Percentiles rank a stretch among this genome's conserved stretches.
Conservation (phyloP, 306 rosid species). For the Mimosa bimucronata region DNA sequence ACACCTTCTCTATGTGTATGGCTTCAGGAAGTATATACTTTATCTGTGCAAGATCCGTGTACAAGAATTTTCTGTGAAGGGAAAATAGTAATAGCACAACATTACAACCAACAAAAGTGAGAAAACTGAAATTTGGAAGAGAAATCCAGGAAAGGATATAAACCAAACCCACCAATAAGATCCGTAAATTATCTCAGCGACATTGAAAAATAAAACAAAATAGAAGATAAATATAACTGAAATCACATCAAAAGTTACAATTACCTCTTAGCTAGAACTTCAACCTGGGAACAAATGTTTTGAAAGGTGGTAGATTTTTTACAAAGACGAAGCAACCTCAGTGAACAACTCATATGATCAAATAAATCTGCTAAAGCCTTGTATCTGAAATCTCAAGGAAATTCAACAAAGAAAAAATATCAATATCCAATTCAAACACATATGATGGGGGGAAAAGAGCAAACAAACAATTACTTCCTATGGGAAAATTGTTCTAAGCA, state of each 20-base stretch:
- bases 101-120: slow-evolving; percentile 4
- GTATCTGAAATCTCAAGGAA: slow-evolving; percentile 46
- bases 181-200: slow-evolving; percentile 9
- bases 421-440: slow-evolving; percentile 10
- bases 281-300: slow-evolving; percentile 58
- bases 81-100: no score
- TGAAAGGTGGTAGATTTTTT: slow-evolving; percentile 59
- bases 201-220: background rate
- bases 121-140: background rate
- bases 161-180: background rate
- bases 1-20: no score
- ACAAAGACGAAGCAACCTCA: slow-evolving; percentile 54
- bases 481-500: background rate
- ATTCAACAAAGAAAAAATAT: background rate
- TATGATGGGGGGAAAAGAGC: background rate
- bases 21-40: no score
- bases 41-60: no score
- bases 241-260: slow-evolving; percentile 22
- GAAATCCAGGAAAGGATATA: background rate
- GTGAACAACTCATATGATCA: slow-evolving; percentile 53
- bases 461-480: background rate
- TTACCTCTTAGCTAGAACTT: slow-evolving; percentile 61
- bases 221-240: background rate
- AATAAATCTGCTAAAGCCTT: slow-evolving; percentile 49
- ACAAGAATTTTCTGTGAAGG: no score